Evolutionary conservation across 2,329 filamentous ascomycete species (phyloP).

Genomic region (Phaeosphaeriaceae sp.): DNA sequence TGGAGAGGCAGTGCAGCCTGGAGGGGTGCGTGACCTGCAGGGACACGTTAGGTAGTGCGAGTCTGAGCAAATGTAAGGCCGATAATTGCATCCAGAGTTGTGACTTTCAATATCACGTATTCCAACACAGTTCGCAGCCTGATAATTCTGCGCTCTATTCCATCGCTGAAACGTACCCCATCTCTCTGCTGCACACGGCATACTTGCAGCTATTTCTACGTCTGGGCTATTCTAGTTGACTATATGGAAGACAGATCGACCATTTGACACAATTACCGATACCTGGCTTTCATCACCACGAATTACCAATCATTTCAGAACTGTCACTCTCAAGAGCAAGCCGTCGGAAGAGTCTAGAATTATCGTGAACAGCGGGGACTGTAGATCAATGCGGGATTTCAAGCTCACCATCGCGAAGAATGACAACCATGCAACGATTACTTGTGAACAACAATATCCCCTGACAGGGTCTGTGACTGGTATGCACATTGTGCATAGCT

Average conservation of each 20-base stretch:
- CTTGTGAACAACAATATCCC: neutral
- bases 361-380: neutral
- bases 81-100: too few relatives aligned
- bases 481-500: conserved; percentile 5
- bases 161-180: too few relatives aligned
- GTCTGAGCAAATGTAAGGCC: too few relatives aligned
- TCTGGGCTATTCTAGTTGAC: too few relatives aligned
- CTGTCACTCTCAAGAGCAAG: conserved; percentile 3
- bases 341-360: conserved; percentile 2
- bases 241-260: conserved; percentile 4
- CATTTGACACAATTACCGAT: neutral
- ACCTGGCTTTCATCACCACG: conserved; percentile 1
- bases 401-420: conserved; percentile 10
- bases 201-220: too few relatives aligned
- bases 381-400: conserved; percentile 5
- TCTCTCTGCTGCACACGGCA: too few relatives aligned
- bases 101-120: too few relatives aligned
- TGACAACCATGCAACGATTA: neutral
- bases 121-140: too few relatives aligned
- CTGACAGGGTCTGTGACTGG: neutral
- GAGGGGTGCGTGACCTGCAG: too few relatives aligned
- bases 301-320: conserved; percentile 1
- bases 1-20: too few relatives aligned
- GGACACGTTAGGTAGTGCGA: too few relatives aligned
- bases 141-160: too few relatives aligned